Conservation (phyloP, 169 alveolate genomes). For the Cryptosporidium viatorum region DNA sequence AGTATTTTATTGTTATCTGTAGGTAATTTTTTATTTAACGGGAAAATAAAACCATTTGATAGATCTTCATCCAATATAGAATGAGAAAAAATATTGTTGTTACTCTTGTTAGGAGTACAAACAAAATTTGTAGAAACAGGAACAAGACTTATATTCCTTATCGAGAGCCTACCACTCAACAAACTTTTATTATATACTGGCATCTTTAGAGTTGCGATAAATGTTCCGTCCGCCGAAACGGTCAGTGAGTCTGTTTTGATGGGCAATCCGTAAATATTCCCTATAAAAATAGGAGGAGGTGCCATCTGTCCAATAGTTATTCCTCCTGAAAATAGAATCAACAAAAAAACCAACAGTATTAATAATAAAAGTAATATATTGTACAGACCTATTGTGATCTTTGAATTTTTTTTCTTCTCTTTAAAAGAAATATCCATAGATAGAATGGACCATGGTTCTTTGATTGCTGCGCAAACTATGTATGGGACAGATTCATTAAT, state of each 20-base stretch:
- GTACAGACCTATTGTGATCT: constrained; percentile 42
- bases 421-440: constrained; percentile 19
- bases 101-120: constrained; percentile 40
- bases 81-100: constrained; percentile 26
- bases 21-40: constrained; percentile 20
- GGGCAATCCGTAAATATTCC: constrained; percentile 60
- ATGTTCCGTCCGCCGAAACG: constrained; percentile 49
- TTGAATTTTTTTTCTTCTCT: constrained; percentile 44
- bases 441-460: constrained; percentile 44
- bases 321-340: constrained; percentile 66
- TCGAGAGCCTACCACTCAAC: constrained; percentile 51
- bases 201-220: constrained; percentile 42
- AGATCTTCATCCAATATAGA: neutral
- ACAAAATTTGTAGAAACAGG: constrained; percentile 41
- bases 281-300: constrained; percentile 68
- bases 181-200: constrained; percentile 53
- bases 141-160: constrained; percentile 22
- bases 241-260: constrained; percentile 44
- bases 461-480: constrained; percentile 21
- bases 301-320: constrained; percentile 74
- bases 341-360: constrained; percentile 55
- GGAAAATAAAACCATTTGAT: constrained; percentile 68
- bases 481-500: constrained; percentile 53
- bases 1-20: constrained; percentile 16
- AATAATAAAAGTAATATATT: constrained; percentile 26